Evolutionary conservation across 1,284 basidiomycete species (phyloP), one percentile per base, ranked within the genome.

Genomic region (Sporisorium sorghi): DNA sequence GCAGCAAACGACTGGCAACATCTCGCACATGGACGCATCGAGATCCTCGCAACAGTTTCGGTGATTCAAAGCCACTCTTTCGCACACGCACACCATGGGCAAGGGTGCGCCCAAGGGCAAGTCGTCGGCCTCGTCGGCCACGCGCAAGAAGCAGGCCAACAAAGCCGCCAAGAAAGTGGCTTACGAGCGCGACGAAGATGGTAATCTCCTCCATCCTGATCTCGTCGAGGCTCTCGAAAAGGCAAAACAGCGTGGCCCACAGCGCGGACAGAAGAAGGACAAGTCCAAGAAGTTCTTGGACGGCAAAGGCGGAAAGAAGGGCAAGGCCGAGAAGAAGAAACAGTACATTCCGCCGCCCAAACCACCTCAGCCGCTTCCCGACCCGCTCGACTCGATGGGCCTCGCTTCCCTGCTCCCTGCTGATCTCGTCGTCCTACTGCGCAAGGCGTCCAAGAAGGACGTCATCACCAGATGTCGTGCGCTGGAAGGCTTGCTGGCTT

Each of bases 381-480:
- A 98, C 87, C 97, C 97, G 6, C 88, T 99, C 53, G 96, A 99
- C 82, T 90, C 91, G 0, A 90, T 91, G 23, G 94, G 94, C 0
- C 87, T 97, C 10, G 91, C 84, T 12, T 76, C 82, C n/a, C 54
- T 81, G 48, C 76, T 86, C 23, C 85, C 85, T 24, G 75, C 94
- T 0, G 93, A 95, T 49, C 87, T 98, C 19, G 88, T 96, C 15
- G 89, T 99, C 23, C 88, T 94, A 1, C 87, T 98, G 50, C 87
- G 93, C 53, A 89, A 90, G 58, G 87, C 98, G 46, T 90, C 89
- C 32, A 99, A 99, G 88, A 97, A 97, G 87, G 94, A 97, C 72
- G 89, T 89, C 19, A 89, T 93, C 43, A 98, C 96, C 1, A 91
- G 94, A 82, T 87, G 89, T 17, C 90, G 92, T 76, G 94, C 93